Percentiles rank a stretch among this genome's conserved stretches.
Conservation (phyloP, 371 early-diverging fungal species). For the Rhizopus stolonifer region DNA sequence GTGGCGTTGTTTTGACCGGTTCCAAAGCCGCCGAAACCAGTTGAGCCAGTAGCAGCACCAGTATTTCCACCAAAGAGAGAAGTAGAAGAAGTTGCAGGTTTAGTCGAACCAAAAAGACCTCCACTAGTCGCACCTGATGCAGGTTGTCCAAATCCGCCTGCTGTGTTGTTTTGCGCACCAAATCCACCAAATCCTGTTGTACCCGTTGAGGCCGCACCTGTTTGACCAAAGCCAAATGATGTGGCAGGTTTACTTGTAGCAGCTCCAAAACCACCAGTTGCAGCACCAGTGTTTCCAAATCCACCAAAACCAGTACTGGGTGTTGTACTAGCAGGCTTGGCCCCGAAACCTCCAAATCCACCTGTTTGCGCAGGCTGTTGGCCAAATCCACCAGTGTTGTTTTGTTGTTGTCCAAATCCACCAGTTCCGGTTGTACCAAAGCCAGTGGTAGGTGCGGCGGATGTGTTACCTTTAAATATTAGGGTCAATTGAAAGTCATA, state of each 20-base stretch:
- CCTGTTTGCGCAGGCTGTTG: slow-evolving; percentile 36
- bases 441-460: slow-evolving; percentile 36
- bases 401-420: slow-evolving; percentile 34
- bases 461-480: slow-evolving; percentile 12
- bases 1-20: slow-evolving; percentile 32
- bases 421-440: slow-evolving; percentile 33
- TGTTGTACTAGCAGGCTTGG: slow-evolving; percentile 14
- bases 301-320: slow-evolving; percentile 44
- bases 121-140: slow-evolving; percentile 25
- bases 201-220: slow-evolving; percentile 17
- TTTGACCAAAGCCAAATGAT: slow-evolving; percentile 46
- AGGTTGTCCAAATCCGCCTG: slow-evolving; percentile 28
- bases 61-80: slow-evolving; percentile 50
- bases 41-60: slow-evolving; percentile 30
- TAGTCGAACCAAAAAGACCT: slow-evolving; percentile 61
- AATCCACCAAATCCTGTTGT: slow-evolving; percentile 29
- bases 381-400: slow-evolving; percentile 31
- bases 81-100: slow-evolving; percentile 47
- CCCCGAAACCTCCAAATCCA: slow-evolving; percentile 39
- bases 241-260: slow-evolving; percentile 49
- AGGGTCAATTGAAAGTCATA: background rate
- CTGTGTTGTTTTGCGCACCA: slow-evolving; percentile 16
- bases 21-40: slow-evolving; percentile 45
- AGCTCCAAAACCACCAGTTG: slow-evolving; percentile 44
- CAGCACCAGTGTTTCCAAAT: slow-evolving; percentile 9